Percentiles rank a stretch among this genome's conserved stretches.
phyloP scores from a whole-genome alignment of 1,284 basidiomycete species.

The Heliocybe sulcata region DNA sequence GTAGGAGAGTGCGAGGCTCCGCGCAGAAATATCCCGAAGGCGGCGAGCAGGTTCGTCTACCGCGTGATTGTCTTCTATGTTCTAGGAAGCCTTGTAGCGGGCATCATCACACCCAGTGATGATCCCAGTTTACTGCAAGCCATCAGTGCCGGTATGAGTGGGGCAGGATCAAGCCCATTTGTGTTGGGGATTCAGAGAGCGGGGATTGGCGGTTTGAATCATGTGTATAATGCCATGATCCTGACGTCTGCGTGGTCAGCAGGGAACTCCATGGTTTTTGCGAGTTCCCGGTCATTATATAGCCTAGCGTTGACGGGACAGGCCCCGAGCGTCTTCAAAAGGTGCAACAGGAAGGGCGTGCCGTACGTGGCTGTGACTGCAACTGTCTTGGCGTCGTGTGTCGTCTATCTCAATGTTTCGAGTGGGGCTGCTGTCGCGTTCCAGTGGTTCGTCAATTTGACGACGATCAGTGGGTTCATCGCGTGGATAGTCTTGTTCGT shows the following conservation, averaged over 20 bases:
- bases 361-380: constrained; percentile 26
- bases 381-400: constrained; percentile 19
- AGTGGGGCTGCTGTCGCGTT: constrained; percentile 27
- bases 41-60: constrained; percentile 77
- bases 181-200: constrained; percentile 79
- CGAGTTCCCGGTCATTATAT: constrained; percentile 77
- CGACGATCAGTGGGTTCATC: constrained; percentile 47
- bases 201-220: constrained; percentile 68
- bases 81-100: constrained; percentile 67
- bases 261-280: constrained; percentile 77
- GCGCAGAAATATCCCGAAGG: constrained; percentile 73
- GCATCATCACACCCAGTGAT: constrained; percentile 74
- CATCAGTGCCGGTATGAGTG: not conserved
- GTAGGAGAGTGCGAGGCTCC: constrained; percentile 75
- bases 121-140: constrained; percentile 47
- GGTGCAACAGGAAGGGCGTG: constrained; percentile 70
- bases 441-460: constrained; percentile 51
- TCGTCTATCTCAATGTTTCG: constrained; percentile 2
- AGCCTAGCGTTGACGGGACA: constrained; percentile 75
- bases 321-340: constrained; percentile 53
- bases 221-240: constrained; percentile 62
- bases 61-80: constrained; percentile 32
- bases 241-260: constrained; percentile 80
- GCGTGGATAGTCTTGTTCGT: not conserved
- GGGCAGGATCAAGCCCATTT: constrained; percentile 67